These are phyloP conservation scores for Elaeis guineensis DNA, from an alignment of 176 grass and related monocot species.

Conservation along the genomic window DNA sequence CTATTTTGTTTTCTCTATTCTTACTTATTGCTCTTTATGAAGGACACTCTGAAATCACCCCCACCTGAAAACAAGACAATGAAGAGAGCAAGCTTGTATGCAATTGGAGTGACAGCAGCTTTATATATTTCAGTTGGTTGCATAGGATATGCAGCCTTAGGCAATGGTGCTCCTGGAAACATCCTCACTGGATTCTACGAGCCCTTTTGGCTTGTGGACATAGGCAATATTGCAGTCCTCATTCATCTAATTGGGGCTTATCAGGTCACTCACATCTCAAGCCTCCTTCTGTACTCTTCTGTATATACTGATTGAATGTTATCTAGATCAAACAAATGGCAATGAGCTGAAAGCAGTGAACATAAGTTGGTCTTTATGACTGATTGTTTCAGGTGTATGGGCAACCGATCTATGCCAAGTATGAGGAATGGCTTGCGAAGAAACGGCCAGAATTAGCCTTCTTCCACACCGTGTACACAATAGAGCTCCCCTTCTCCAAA, in stretches of 20 bases:
- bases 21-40: neutral
- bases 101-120: conserved; percentile 61
- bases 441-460: conserved; percentile 57
- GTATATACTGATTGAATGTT: too few species aligned
- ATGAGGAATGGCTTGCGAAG: conserved; percentile 50
- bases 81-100: conserved; percentile 84
- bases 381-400: conserved; percentile 50
- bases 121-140: conserved; percentile 93
- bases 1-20: too few species aligned
- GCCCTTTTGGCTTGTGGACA: conserved; percentile 84
- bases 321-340: too few species aligned
- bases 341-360: too few species aligned
- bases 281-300: too few species aligned
- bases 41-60: conserved; percentile 80
- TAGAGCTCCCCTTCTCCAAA: conserved; percentile 34
- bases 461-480: conserved; percentile 49
- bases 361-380: too few species aligned
- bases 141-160: conserved; percentile 84
- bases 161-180: conserved; percentile 74
- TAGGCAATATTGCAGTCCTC: conserved; percentile 70
- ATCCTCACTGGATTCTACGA: conserved; percentile 86
- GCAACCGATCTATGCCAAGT: conserved; percentile 76
- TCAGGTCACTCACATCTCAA: conserved; percentile 32
- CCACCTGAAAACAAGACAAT: conserved; percentile 93
- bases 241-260: conserved; percentile 74